Percentiles rank a stretch among this genome's conserved stretches.
Conservation (phyloP, 2,329 filamentous ascomycete genomes). For the Aspergillus pseudoterreus region DNA sequence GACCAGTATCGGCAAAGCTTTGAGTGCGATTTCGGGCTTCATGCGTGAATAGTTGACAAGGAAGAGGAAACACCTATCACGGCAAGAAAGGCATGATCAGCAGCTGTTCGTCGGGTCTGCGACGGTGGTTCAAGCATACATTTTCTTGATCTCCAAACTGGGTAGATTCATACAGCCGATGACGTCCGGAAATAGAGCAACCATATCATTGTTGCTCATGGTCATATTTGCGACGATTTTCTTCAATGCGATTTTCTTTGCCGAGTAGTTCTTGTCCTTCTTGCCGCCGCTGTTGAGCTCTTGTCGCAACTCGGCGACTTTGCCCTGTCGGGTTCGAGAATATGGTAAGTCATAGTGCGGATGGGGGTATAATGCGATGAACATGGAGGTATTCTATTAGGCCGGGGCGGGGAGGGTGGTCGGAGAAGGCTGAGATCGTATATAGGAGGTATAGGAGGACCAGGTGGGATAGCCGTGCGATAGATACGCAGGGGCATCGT, state of each 20-base stretch:
- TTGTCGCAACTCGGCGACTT: conserved; percentile 92
- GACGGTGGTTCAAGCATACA: conserved; percentile 53
- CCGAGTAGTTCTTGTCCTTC: conserved; percentile 94
- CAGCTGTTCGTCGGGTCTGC: conserved; percentile 5
- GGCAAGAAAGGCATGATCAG: neutral
- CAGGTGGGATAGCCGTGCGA: neutral
- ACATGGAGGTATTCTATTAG: conserved; percentile 19
- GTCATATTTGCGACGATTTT: conserved; percentile 99
- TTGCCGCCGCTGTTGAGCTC: conserved; percentile 92
- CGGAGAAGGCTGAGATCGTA: neutral
- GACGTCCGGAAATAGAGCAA: conserved; percentile 91
- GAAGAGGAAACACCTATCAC: conserved; percentile 86
- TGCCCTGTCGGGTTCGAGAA: conserved; percentile 67
- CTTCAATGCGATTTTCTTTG: conserved; percentile 97
- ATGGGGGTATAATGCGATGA: conserved; percentile 27
- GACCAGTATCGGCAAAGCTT: conserved; percentile 83
- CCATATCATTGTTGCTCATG: conserved; percentile 99
- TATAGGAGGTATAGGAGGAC: neutral
- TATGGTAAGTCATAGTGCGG: conserved; percentile 29
- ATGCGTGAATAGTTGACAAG: conserved; percentile 94
- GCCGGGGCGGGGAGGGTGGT: neutral
- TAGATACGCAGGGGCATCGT: neutral
- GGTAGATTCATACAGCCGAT: conserved; percentile 93
- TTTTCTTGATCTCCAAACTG: conserved; percentile 98
- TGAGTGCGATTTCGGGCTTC: conserved; percentile 89